Evolutionary conservation across 2,329 filamentous ascomycete species (phyloP).

Genomic region (Diplocarpon mali): DNA sequence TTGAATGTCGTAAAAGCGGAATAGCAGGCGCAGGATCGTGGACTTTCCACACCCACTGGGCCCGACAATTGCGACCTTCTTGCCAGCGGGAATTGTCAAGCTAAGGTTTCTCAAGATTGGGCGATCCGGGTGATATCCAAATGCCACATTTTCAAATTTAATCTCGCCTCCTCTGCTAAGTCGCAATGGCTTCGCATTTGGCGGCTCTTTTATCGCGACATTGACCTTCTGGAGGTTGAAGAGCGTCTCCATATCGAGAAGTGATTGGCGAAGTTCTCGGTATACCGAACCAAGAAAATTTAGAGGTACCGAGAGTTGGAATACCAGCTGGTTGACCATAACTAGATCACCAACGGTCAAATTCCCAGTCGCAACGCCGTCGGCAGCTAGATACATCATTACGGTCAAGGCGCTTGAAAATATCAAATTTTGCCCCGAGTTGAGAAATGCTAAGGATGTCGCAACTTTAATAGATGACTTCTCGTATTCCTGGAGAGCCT

Average conservation of each 20-base stretch:
- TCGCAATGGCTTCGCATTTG: slow-evolving; percentile 60
- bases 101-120: slow-evolving; percentile 78
- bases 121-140: slow-evolving; percentile 79
- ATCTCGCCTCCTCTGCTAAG: slow-evolving; percentile 78
- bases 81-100: slow-evolving; percentile 85
- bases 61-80: slow-evolving; percentile 92
- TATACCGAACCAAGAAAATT: slow-evolving; percentile 99
- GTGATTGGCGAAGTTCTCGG: slow-evolving; percentile 83
- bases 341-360: slow-evolving; percentile 93
- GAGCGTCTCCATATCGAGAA: slow-evolving; percentile 96
- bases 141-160: slow-evolving; percentile 86
- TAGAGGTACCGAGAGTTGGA: slow-evolving; percentile 90
- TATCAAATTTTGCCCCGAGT: slow-evolving; percentile 92
- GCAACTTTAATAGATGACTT: slow-evolving; percentile 93
- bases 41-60: slow-evolving; percentile 95
- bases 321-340: slow-evolving; percentile 98
- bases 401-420: slow-evolving; percentile 87
- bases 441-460: slow-evolving; percentile 84
- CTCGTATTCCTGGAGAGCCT: slow-evolving; percentile 76
- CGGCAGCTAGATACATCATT: slow-evolving; percentile 96
- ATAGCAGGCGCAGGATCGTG: slow-evolving; percentile 79
- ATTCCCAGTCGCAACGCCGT: slow-evolving; percentile 70
- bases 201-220: slow-evolving; percentile 68
- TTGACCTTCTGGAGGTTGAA: slow-evolving; percentile 98
- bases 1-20: slow-evolving; percentile 89